Evolutionary conservation across 768 basidiomycete genomes (phyloP).

Genomic region (Mycena alexandri): DNA sequence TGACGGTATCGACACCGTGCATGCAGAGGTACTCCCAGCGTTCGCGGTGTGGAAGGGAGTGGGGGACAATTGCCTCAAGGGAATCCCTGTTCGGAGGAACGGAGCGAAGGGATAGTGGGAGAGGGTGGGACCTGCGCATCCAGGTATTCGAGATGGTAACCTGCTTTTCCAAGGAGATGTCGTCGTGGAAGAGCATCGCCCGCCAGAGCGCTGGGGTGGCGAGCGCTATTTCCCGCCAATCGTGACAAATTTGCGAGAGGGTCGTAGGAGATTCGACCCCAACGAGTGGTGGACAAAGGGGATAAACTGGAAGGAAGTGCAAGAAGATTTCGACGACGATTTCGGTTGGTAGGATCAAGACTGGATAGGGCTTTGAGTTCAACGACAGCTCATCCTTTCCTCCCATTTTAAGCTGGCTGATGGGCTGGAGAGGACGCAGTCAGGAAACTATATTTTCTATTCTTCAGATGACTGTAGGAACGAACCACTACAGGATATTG

Average conservation of each 20-base stretch:
- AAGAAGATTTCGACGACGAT: constrained; percentile 15
- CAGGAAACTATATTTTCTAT: no score
- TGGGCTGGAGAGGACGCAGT: no score
- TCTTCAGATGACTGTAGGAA: no score
- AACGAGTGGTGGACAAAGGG: neutral
- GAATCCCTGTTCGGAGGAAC: no score
- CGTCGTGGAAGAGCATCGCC: neutral
- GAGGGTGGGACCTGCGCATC: neutral
- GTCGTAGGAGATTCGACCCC: neutral
- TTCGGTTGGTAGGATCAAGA: constrained; percentile 11
- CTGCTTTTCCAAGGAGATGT: neutral
- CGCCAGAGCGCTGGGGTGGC: constrained; percentile 2
- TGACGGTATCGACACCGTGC: neutral
- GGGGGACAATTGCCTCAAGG: neutral
- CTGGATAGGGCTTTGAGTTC: neutral
- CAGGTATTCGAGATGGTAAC: neutral
- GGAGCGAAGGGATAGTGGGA: neutral
- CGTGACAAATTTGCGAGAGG: constrained; percentile 3
- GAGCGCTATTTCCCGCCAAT: constrained; percentile 7
- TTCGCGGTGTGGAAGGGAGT: no score
- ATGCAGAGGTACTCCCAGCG: constrained; percentile 1
- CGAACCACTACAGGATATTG: no score
- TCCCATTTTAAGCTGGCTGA: no score
- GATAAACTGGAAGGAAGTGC: constrained; percentile 9
- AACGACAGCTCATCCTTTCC: no score